Base-by-base conservation (phyloP, 1,139 yeast genomes). In the Diutina mesorugosa region DNA sequence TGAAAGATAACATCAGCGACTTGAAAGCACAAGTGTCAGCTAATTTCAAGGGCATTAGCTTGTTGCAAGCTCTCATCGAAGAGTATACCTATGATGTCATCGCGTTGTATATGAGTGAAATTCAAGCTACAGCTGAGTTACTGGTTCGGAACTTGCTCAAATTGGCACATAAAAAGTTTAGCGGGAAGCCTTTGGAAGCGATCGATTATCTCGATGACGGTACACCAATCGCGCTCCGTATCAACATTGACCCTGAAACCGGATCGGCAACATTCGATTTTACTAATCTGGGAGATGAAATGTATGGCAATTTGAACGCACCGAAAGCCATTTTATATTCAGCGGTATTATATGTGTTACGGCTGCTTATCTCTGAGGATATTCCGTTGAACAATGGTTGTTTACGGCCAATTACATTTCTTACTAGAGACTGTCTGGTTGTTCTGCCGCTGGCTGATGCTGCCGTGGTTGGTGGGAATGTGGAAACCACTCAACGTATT, bases 311-410 rank as follows among this genome's bases (percentile, higher is more conserved):
- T 64, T 68, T 81, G 63, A 84, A 84, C 63, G 86, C 87, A 12
- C 63, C 63, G 86, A 78, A 77, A 59, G 90, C 96, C 0, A 87
- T 88, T 60, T 81, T 93, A 7, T 80, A 82, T 63, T 85, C 93
- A n/a, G 93, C 95, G 0, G 84, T 89, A 55, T 72, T 89, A 55
- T 89, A 88, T 67, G 90, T 88, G 55, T 71, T 89, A 61, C 73
- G 96, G 61, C 83, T 90, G 47, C 74, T 89, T 63, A 87, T 89
- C 47, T 80, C 85, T 57, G 83, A 84, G 55, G 89, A 87, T 63
- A 87, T 89, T 58, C 96, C 96, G 0, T 74, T 89, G 65, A 89
- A 89, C 64, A 90, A 88, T 64, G 96, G 96, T 7, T 88, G 95
- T 66, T 75, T 89, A 61, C 74, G 77, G 57, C 96, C 96, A 1